Conservation (phyloP, 768 basidiomycete species). For the Naganishia friedmannii region DNA sequence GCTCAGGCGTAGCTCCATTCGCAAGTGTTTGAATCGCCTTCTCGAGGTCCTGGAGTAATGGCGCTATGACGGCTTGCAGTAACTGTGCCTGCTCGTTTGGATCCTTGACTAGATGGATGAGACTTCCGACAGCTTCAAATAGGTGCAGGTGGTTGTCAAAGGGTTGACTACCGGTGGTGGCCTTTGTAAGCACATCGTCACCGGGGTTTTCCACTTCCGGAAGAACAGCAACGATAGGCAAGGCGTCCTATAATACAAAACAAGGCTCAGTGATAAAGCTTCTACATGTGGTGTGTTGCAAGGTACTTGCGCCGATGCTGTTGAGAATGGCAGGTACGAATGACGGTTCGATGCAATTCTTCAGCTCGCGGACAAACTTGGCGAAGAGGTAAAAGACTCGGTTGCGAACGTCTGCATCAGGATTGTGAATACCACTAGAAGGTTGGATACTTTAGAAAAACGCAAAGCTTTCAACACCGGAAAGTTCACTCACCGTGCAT, state of each 20-base stretch:
- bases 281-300: conserved; percentile 47
- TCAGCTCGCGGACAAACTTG: conserved; percentile 80
- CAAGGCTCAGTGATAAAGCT: conserved; percentile 50
- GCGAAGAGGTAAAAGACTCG: conserved; percentile 89
- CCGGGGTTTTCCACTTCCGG: conserved; percentile 72
- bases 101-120: conserved; percentile 71
- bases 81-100: conserved; percentile 63
- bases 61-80: conserved; percentile 73
- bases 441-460: neutral
- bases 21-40: conserved; percentile 58
- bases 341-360: conserved; percentile 70
- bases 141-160: conserved; percentile 92
- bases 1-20: conserved; percentile 61
- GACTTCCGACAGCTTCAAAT: conserved; percentile 83
- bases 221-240: conserved; percentile 70
- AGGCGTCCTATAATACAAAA: conserved; percentile 60
- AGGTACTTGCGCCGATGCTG: conserved; percentile 51
- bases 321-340: conserved; percentile 69
- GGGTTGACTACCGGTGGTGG: conserved; percentile 65
- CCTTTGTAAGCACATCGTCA: conserved; percentile 68
- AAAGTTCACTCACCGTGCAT: conserved; percentile 61
- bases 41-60: conserved; percentile 65
- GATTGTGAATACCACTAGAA: conserved; percentile 78
- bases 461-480: neutral
- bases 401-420: conserved; percentile 65